Conservation (phyloP, 768 basidiomycete genomes). For the Lactarius trivialis region DNA sequence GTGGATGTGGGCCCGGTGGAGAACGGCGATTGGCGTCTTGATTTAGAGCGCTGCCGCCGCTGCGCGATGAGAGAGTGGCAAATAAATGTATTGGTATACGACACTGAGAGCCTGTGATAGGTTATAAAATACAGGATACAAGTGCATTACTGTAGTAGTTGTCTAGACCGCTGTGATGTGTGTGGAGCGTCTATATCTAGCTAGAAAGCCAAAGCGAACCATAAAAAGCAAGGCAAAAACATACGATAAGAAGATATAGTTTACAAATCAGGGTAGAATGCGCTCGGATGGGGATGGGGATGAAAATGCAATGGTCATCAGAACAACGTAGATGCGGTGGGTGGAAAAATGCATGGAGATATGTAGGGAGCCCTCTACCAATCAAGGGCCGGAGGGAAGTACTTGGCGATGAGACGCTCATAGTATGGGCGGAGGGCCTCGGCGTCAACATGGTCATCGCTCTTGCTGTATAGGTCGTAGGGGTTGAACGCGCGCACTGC, state of each 20-base stretch:
- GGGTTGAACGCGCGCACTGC: constrained; percentile 89
- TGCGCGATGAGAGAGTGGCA: not conserved
- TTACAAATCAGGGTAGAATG: not conserved
- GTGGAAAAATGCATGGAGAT: constrained; percentile 7
- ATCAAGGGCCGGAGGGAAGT: constrained; percentile 73
- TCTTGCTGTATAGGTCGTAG: constrained; percentile 91
- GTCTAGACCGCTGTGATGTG: not conserved
- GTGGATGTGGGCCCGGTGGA: not conserved
- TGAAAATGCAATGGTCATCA: constrained; percentile 4
- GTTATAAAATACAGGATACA: not conserved
- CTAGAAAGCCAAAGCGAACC: not conserved
- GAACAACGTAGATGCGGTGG: not conserved
- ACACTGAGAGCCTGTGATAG: not conserved
- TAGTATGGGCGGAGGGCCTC: constrained; percentile 77
- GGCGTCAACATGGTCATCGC: constrained; percentile 57
- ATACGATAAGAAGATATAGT: constrained; percentile 8
- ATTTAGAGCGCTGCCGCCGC: not conserved
- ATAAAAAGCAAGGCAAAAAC: not conserved
- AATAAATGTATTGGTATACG: constrained; percentile 1
- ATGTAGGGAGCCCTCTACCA: constrained; percentile 46
- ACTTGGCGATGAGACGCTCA: constrained; percentile 72
- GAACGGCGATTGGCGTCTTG: not conserved
- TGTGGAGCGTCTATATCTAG: constrained; percentile 15
- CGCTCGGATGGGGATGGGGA: constrained; percentile 8
- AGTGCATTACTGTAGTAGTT: too few species aligned